phyloP scores from a whole-genome alignment of 2,329 filamentous ascomycete species.

The Curvularia sp. region DNA sequence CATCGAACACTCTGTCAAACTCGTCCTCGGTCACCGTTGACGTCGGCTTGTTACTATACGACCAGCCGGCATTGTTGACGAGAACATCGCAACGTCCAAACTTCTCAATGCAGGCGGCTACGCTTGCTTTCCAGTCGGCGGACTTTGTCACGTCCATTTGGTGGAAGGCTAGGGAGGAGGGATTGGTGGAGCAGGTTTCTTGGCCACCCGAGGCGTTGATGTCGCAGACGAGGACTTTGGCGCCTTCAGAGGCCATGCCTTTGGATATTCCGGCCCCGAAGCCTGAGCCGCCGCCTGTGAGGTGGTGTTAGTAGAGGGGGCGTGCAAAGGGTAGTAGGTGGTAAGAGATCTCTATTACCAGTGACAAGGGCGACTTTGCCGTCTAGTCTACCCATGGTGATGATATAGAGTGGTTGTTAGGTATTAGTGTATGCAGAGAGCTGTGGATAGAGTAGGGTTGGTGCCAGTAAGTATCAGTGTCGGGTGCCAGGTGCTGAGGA shows the following conservation, averaged over 20 bases:
- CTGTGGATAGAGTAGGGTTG: too few relatives aligned
- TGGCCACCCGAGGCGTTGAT: slow-evolving; percentile 63
- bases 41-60: slow-evolving; percentile 64
- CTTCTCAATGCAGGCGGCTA: slow-evolving; percentile 60
- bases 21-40: slow-evolving; percentile 69
- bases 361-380: slow-evolving; percentile 66
- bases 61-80: slow-evolving; percentile 67
- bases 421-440: background rate
- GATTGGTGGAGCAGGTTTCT: slow-evolving; percentile 56
- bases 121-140: slow-evolving; percentile 60
- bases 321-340: slow-evolving; percentile 5
- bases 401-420: background rate
- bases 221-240: slow-evolving; percentile 68
- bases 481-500: background rate
- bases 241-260: slow-evolving; percentile 67
- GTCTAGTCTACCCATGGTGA: slow-evolving; percentile 54
- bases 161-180: slow-evolving; percentile 43
- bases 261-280: slow-evolving; percentile 69
- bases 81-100: slow-evolving; percentile 67
- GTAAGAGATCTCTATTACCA: slow-evolving; percentile 41
- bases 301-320: slow-evolving; percentile 9
- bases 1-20: slow-evolving; percentile 70
- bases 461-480: background rate
- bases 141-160: slow-evolving; percentile 63
- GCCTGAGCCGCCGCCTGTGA: slow-evolving; percentile 65